Conservation (phyloP, 2,329 filamentous ascomycete genomes). For the Aspergillus phoenicis region DNA sequence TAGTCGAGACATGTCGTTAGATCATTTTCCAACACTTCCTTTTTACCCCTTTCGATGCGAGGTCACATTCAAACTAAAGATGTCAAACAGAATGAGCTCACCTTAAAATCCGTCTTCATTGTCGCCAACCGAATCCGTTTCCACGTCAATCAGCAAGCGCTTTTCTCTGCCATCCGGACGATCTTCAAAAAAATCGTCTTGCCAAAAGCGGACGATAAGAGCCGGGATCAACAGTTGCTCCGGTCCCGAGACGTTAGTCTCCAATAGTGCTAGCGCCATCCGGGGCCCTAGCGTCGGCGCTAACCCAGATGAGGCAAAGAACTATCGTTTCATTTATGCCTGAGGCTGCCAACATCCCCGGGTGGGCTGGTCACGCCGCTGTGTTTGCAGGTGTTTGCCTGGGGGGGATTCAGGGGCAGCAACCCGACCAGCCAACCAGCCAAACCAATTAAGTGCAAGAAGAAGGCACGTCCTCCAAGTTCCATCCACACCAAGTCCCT, state of each 20-base stretch:
- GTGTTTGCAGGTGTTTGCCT: slow-evolving; percentile 20
- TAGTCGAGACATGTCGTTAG: slow-evolving; percentile 41
- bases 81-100: slow-evolving; percentile 41
- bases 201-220: slow-evolving; percentile 31
- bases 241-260: slow-evolving; percentile 30
- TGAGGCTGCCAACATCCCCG: neutral
- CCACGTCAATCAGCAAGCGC: slow-evolving; percentile 25
- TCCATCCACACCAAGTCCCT: slow-evolving; percentile 20
- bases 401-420: slow-evolving; percentile 38
- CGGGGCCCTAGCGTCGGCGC: slow-evolving; percentile 20
- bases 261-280: slow-evolving; percentile 32
- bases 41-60: neutral
- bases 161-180: slow-evolving; percentile 2
- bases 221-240: slow-evolving; percentile 29
- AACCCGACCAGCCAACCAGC: slow-evolving; percentile 11
- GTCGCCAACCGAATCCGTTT: slow-evolving; percentile 28
- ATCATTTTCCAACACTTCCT: neutral
- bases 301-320: neutral
- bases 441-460: slow-evolving; percentile 22
- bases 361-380: slow-evolving; percentile 15
- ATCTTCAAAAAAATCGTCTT: slow-evolving; percentile 25
- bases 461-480: slow-evolving; percentile 19
- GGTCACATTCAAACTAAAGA: neutral
- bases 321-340: neutral
- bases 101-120: slow-evolving; percentile 99